A percentile compares a stretch with the other conserved stretches of the same genome.
These are phyloP conservation scores for Symbiotaphrina buchneri DNA, from an alignment of 495 filamentous ascomycete genomes.

Conservation along the genomic window DNA sequence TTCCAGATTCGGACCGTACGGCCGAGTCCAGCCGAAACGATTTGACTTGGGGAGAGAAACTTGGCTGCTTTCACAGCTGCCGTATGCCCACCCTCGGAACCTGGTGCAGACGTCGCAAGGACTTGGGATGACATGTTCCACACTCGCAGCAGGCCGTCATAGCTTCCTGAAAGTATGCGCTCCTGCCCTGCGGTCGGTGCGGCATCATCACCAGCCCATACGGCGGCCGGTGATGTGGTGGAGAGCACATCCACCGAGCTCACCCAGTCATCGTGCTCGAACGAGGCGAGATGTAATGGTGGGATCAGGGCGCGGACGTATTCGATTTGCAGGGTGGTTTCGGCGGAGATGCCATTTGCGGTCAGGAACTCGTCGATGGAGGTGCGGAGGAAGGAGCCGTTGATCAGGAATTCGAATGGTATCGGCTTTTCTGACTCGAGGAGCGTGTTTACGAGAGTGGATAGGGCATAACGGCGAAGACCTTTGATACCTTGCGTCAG, in stretches of 20 bases:
- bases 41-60: slow-evolving; percentile 50
- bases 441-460: slow-evolving; percentile 81
- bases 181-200: slow-evolving; percentile 25
- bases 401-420: slow-evolving; percentile 89
- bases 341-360: slow-evolving; percentile 64
- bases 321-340: slow-evolving; percentile 69
- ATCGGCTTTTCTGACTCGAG: slow-evolving; percentile 55
- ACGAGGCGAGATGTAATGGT: slow-evolving; percentile 63
- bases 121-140: slow-evolving; percentile 74
- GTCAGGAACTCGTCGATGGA: slow-evolving; percentile 78
- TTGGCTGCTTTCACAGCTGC: slow-evolving; percentile 57
- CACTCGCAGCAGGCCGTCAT: slow-evolving; percentile 68
- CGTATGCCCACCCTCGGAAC: slow-evolving; percentile 44
- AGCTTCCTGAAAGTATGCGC: slow-evolving; percentile 68
- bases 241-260: slow-evolving; percentile 76
- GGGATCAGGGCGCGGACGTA: slow-evolving; percentile 84
- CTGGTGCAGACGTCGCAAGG: slow-evolving; percentile 41
- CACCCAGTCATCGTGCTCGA: slow-evolving; percentile 95
- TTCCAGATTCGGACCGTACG: slow-evolving; percentile 73
- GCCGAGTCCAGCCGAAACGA: slow-evolving; percentile 67
- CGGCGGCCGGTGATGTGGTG: slow-evolving; percentile 32
- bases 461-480: slow-evolving; percentile 74
- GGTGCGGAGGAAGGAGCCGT: slow-evolving; percentile 72
- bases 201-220: slow-evolving; percentile 23
- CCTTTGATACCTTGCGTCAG: slow-evolving; percentile 18